A percentile compares a stretch with the other conserved stretches of the same genome.
These are phyloP conservation scores for Priceomyces melissophilus DNA, from an alignment of 805 yeast species.

Conservation along the genomic window DNA sequence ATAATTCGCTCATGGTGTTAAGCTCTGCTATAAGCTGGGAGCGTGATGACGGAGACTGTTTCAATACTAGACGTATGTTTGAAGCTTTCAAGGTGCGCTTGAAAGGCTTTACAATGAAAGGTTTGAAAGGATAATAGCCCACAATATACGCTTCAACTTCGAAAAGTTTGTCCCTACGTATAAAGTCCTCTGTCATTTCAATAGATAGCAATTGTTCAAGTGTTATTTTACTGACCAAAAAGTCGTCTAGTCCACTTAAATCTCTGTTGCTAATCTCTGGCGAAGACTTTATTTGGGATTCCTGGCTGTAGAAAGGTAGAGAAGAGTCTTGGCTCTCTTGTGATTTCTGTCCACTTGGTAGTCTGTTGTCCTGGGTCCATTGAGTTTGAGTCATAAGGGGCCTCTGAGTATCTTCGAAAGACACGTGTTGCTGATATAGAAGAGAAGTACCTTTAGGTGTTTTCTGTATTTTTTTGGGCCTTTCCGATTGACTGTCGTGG, in stretches of 20 bases:
- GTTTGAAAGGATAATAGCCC: slow-evolving; percentile 15
- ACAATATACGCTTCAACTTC: slow-evolving; percentile 15
- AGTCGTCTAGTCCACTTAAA: slow-evolving; percentile 2
- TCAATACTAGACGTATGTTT: slow-evolving; percentile 18
- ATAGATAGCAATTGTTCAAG: slow-evolving; percentile 5
- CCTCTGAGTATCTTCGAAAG: slow-evolving; percentile 8
- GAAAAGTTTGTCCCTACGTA: slow-evolving; percentile 11
- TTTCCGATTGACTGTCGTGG: background rate
- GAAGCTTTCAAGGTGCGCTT: slow-evolving; percentile 25
- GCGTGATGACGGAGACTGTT: slow-evolving; percentile 6
- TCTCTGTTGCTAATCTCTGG: slow-evolving; percentile 1
- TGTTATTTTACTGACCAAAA: slow-evolving; percentile 5
- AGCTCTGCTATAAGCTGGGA: slow-evolving; percentile 18
- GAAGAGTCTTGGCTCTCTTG: slow-evolving; percentile 1
- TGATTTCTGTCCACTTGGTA: slow-evolving; percentile 1
- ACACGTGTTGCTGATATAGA: slow-evolving; percentile 7
- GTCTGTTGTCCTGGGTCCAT: background rate
- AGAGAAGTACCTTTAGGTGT: slow-evolving; percentile 6
- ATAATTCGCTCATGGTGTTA: slow-evolving; percentile 19
- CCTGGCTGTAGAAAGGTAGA: slow-evolving; percentile 1
- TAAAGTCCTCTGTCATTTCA: slow-evolving; percentile 10
- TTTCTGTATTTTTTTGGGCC: slow-evolving; percentile 5
- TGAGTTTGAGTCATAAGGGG: slow-evolving; percentile 2
- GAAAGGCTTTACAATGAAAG: slow-evolving; percentile 26
- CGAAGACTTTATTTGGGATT: background rate